These are phyloP conservation scores for Pseudophaeomoniella oleicola DNA, from an alignment of 2,329 filamentous ascomycete genomes.

Conservation along the genomic window DNA sequence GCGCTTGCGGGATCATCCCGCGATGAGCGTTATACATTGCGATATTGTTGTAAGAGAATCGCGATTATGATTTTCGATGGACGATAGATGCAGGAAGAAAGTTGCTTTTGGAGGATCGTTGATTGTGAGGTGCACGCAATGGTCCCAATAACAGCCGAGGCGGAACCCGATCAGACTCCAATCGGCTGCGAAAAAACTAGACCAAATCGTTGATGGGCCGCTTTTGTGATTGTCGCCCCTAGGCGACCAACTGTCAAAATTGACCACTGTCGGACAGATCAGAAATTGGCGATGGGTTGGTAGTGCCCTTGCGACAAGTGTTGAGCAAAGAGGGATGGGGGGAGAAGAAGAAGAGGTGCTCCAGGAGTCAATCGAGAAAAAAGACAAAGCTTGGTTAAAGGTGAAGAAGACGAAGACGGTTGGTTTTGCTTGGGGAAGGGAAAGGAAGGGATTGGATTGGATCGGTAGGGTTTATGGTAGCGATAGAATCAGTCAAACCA, in stretches of 20 bases:
- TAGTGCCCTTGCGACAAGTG: too few relatives aligned
- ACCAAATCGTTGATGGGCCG: too few relatives aligned
- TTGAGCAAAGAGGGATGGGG: too few relatives aligned
- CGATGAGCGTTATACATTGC: slow-evolving; percentile 79
- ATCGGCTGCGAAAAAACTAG: too few relatives aligned
- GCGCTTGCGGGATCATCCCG: slow-evolving; percentile 50
- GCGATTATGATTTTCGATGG: too few relatives aligned
- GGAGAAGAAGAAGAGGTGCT: too few relatives aligned
- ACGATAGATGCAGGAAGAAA: too few relatives aligned
- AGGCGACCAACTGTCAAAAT: neutral
- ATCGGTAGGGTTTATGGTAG: neutral
- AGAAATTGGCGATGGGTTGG: neutral
- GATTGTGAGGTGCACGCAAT: neutral
- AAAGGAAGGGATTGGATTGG: neutral
- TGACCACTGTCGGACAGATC: neutral
- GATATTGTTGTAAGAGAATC: too few relatives aligned
- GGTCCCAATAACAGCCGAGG: neutral
- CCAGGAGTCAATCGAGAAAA: too few relatives aligned
- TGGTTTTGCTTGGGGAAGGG: neutral
- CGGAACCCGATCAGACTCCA: too few relatives aligned
- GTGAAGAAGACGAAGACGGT: neutral
- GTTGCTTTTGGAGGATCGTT: slow-evolving; percentile 76
- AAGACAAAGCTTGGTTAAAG: neutral
- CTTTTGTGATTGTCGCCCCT: neutral
- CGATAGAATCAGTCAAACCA: too few relatives aligned